Conservation (phyloP, 2,329 filamentous ascomycete genomes). For the Pseudocercospora fuligena region DNA sequence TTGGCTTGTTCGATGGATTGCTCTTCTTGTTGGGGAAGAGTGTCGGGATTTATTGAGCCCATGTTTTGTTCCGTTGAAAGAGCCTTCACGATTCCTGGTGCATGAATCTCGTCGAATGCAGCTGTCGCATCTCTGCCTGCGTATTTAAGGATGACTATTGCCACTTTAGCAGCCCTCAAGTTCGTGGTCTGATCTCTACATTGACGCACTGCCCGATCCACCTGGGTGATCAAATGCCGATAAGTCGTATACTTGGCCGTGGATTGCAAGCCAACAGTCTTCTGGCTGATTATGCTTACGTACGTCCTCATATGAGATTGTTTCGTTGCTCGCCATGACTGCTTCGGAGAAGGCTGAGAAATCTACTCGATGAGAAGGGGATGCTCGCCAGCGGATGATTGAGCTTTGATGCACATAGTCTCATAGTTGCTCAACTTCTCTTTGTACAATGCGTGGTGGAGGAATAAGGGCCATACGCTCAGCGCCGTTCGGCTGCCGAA, state of each 20-base stretch:
- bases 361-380: too few relatives aligned
- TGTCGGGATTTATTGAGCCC: slow-evolving; percentile 12
- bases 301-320: slow-evolving; percentile 4
- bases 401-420: neutral
- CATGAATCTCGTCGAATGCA: slow-evolving; percentile 8
- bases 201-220: slow-evolving; percentile 3
- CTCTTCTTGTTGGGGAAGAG: slow-evolving; percentile 3
- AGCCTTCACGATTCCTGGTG: slow-evolving; percentile 3
- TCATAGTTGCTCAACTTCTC: neutral
- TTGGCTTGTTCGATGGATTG: slow-evolving; percentile 13
- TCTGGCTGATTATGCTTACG: slow-evolving; percentile 6
- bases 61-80: slow-evolving; percentile 11
- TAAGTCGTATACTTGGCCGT: slow-evolving; percentile 12
- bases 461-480: too few relatives aligned
- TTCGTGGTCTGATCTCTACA: slow-evolving; percentile 4
- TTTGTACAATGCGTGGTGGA: too few relatives aligned
- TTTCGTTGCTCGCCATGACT: neutral
- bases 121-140: slow-evolving; percentile 3
- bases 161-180: neutral
- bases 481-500: too few relatives aligned
- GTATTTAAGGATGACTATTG: neutral
- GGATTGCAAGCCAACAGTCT: slow-evolving; percentile 6
- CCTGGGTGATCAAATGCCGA: slow-evolving; percentile 11
- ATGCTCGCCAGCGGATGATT: neutral
- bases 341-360: too few relatives aligned